phyloP scores from a whole-genome alignment of 2,329 filamentous ascomycete species.

The Colletotrichum agaves region DNA sequence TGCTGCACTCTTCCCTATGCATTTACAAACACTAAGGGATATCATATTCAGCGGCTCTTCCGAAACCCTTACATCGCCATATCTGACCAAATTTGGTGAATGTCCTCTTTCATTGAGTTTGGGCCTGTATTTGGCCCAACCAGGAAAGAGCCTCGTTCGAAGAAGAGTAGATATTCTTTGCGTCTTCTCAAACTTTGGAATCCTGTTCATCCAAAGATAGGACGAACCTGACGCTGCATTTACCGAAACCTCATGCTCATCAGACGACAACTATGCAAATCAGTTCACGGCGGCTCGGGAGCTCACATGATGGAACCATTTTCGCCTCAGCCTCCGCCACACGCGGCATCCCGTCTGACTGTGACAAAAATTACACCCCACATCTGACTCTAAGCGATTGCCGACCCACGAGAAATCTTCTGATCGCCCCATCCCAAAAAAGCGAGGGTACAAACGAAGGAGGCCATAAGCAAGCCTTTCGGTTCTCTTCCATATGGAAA shows the following conservation, averaged over 20 bases:
- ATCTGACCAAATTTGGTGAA: neutral
- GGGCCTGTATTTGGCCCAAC: too few species aligned
- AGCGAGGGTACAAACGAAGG: too few species aligned
- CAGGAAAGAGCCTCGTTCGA: too few species aligned
- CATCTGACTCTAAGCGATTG: neutral
- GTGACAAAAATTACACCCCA: neutral
- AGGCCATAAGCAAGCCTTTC: too few species aligned
- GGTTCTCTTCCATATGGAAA: too few species aligned
- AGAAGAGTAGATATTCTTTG: too few species aligned
- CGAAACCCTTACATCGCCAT: constrained; percentile 4
- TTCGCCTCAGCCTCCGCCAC: constrained; percentile 11
- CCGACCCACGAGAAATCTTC: neutral
- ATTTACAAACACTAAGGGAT: too few species aligned
- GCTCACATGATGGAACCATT: neutral
- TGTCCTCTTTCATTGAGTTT: neutral
- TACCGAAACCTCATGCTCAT: neutral
- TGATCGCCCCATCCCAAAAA: too few species aligned
- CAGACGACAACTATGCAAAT: neutral
- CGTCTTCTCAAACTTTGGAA: too few species aligned
- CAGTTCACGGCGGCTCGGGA: neutral
- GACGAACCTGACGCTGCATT: neutral
- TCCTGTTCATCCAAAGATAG: neutral
- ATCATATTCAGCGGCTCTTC: constrained; percentile 4
- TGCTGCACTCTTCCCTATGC: too few species aligned
- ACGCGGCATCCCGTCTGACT: constrained; percentile 20